phyloP scores from a whole-genome alignment of 2,329 filamentous ascomycete genomes.

The Fusarium sp. region DNA sequence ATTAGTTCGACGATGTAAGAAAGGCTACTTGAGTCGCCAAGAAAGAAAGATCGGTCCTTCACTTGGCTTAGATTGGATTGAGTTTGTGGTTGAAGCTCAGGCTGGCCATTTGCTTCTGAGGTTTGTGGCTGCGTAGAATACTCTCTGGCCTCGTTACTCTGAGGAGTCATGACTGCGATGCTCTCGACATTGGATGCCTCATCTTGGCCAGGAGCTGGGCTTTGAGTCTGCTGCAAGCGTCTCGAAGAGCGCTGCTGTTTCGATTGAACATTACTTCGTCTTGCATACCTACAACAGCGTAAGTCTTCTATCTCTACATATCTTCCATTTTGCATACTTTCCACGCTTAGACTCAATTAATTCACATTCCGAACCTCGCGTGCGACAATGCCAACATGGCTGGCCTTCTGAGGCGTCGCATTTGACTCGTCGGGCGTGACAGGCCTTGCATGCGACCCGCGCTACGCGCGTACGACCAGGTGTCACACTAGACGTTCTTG shows the following conservation, averaged over 20 bases:
- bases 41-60: conserved; percentile 11
- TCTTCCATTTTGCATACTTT: conserved; percentile 6
- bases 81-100: neutral
- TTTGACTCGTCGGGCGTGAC: conserved; percentile 35
- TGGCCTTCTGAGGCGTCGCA: conserved; percentile 35
- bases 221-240: neutral
- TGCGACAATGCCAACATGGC: conserved; percentile 40
- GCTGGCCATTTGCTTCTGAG: accelerated
- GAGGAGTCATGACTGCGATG: neutral
- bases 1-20: conserved; percentile 41
- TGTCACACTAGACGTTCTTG: neutral
- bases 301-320: accelerated
- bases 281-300: neutral
- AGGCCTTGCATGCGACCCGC: conserved; percentile 39
- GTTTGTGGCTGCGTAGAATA: accelerated
- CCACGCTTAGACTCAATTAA: conserved; percentile 36
- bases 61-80: neutral
- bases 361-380: conserved; percentile 22
- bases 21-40: conserved; percentile 32
- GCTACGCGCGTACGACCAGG: conserved; percentile 10
- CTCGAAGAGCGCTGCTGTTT: conserved; percentile 7
- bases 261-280: neutral
- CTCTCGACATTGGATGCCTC: neutral
- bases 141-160: accelerated
- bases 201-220: neutral